Evolutionary conservation across 805 yeast genomes (phyloP), one percentile per base, ranked within the genome.

Genomic region (Wickerhamiella kurtzmanii): DNA sequence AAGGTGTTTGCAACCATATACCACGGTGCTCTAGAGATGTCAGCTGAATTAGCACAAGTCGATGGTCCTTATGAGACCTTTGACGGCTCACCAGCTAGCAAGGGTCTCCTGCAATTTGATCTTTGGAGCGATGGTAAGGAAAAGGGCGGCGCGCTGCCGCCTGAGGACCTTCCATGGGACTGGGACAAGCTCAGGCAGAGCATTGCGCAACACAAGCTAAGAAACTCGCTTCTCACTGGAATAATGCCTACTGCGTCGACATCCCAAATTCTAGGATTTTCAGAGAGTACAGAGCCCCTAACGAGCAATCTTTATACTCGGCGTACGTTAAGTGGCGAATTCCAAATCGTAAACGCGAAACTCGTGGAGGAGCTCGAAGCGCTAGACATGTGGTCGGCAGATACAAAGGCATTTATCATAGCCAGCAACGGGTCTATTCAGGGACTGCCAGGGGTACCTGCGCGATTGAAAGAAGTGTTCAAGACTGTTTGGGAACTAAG

Each of bases 211-310:
- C 65, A 74, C 56, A 96, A 96, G 22, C 59, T 88, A 19, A 67
- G 95, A 57, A 88, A 88, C 66, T 87, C 96, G 3, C 66, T 88
- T 44, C 64, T 88, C 16, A 83, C 88, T 32, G 96, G 94, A 1
- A 87, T 95, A 45, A 88, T 88, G 97, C 97, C 97, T 37, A 88
- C 96, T 15, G 96, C 97, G 1, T 84, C 96, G 0, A 88, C 96
- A 1, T 87, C 96, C 1, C 96, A 87, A 66, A 87, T 88, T 39
- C 68, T 88, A 46, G 96, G 96, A 16, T 85, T 74, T 68, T 85
- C 78, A 50, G 97, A 88, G 66, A 87, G 96, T 64, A 84, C 88
- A 60, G 97, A 89, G 63, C 97, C 97, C 4, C 75, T 78, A 56
- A 86, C 96, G 2, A 84, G 95, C 8, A 88, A 88, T 64, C 76